Evolutionary conservation across 208 protist genomes (phyloP), one percentile per base, ranked within the genome.

Genomic region (Wallacemonas sp.): DNA sequence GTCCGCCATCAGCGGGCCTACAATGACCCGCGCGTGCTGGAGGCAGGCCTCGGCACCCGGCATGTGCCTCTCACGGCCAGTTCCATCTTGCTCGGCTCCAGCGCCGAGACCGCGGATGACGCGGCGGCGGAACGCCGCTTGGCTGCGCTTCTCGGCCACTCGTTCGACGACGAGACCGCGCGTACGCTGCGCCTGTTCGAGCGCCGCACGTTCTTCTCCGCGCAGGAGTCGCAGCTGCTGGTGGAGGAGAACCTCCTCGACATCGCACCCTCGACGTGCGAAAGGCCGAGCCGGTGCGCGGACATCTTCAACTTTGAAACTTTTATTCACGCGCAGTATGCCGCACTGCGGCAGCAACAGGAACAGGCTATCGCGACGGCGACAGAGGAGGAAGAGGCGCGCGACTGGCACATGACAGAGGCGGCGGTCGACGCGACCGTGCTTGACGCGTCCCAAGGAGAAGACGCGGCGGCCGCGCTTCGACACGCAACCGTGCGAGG

Each of bases 1-100:
- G 55, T 73, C 0, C 74, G 59, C n/a, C 84, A 93, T 44, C 87
- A 93, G 70, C 22, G 50, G 16, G 86, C 64, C 46, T 93, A 87
- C 76, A 93, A 93, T 63, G 65, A 73, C 41, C 64, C 72, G 0
- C 31, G 65, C 23, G 65, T 89, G 65, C 59, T 81, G 55, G 57
- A 80, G 2, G 67, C 55, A 1, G 74, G 77, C 0, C 10, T 76
- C 38, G 57, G 67, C 2, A 39, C 71, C 28, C 80, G 71, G 23
- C 67, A 65, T 55, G 28, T 64, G 26, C 33, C 57, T 29, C 32
- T 64, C 12, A 38, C 41, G 3, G 42, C 41, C 36, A 46, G 57
- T 20, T 46, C 57, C 12, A 38, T 64, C 29, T 38, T 59, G 31
- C 32, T 59, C 18, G 52, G 52, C 32, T 36, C 52, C 25, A 33